Conservation (phyloP, 2,329 filamentous ascomycete species). For the Diaporthe citriasiana region DNA sequence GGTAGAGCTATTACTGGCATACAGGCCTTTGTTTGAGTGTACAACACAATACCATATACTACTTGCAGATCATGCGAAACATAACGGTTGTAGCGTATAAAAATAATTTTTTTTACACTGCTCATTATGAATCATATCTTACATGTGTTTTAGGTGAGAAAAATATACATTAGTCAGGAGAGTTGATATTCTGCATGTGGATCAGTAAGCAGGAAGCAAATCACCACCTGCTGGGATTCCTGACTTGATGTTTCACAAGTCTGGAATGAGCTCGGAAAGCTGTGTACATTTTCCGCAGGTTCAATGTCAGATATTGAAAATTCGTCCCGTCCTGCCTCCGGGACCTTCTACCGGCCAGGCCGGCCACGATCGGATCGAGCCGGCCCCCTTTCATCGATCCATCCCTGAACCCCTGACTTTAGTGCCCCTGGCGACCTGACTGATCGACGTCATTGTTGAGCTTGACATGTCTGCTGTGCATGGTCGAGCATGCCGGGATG, state of each 20-base stretch:
- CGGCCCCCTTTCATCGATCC: slow-evolving; percentile 33
- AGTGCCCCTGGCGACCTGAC: slow-evolving; percentile 26
- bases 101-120: too few species aligned
- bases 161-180: not conserved
- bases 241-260: not conserved
- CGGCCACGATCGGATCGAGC: slow-evolving; percentile 32
- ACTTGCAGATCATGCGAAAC: not conserved
- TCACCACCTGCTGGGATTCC: not conserved
- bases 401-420: slow-evolving; percentile 42
- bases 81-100: too few species aligned
- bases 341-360: slow-evolving; percentile 15
- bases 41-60: too few species aligned
- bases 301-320: not conserved
- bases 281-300: too few species aligned
- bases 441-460: slow-evolving; percentile 37
- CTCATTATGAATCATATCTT: not conserved
- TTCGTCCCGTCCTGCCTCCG: not conserved
- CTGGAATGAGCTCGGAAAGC: too few species aligned
- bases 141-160: not conserved
- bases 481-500: slow-evolving; percentile 2
- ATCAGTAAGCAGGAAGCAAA: not conserved
- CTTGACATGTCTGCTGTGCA: not conserved
- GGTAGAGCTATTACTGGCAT: slow-evolving; percentile 79
- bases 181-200: not conserved
- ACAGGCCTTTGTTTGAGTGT: slow-evolving; percentile 79